phyloP scores from a whole-genome alignment of 179 eudicot species.

The Gypsophila paniculata region DNA sequence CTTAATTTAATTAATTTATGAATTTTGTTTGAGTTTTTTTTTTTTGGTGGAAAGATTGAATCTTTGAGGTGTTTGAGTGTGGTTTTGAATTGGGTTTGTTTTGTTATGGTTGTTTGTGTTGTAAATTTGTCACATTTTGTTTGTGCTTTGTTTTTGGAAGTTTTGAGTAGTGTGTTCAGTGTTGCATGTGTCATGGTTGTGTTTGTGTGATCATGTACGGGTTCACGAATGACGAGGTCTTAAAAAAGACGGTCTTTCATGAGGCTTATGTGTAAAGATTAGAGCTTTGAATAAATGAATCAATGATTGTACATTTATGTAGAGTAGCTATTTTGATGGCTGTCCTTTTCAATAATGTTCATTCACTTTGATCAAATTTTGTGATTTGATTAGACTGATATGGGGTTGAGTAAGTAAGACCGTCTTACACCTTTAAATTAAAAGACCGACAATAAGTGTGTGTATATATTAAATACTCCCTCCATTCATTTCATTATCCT shows the following conservation, averaged over 20 bases:
- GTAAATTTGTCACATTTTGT: background rate
- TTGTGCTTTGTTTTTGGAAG: background rate
- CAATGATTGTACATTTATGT: background rate
- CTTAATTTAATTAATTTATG: too few relatives aligned
- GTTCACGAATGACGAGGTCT: too few relatives aligned
- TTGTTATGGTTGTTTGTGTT: background rate
- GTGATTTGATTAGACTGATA: background rate
- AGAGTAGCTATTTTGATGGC: background rate
- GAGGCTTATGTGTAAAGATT: background rate
- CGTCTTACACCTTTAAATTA: too few relatives aligned
- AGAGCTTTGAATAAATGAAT: background rate
- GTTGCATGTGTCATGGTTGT: constrained; percentile 6
- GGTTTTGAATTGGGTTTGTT: background rate
- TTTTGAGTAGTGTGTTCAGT: too few relatives aligned
- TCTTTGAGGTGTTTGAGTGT: background rate
- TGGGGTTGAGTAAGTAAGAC: too few relatives aligned
- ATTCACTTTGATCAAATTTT: background rate
- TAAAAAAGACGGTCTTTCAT: too few relatives aligned
- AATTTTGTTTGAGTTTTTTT: background rate
- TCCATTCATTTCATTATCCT: too few relatives aligned
- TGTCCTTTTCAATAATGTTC: background rate
- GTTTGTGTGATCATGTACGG: constrained; percentile 7
- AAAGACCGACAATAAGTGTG: too few relatives aligned
- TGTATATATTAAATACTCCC: too few relatives aligned
- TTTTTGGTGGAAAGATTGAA: background rate